These are phyloP conservation scores for Vanrija humicola DNA, from an alignment of 1,284 basidiomycete species.

Conservation along the genomic window DNA sequence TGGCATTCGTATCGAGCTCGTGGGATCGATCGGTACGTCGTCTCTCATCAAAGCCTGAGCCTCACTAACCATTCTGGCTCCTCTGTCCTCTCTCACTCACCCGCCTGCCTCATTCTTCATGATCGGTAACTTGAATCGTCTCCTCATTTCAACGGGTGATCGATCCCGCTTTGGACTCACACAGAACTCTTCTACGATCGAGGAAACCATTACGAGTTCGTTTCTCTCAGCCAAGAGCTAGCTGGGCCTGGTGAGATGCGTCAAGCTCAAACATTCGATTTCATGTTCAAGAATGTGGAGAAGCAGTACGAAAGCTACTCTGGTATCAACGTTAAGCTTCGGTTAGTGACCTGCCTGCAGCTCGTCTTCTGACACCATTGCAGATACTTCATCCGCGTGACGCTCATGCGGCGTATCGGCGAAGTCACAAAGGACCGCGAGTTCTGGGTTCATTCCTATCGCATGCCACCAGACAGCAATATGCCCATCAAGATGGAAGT, in stretches of 20 bases:
- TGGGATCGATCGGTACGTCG: slow-evolving; percentile 83
- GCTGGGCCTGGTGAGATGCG: slow-evolving; percentile 92
- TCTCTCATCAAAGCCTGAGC: not conserved
- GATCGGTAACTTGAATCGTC: too few relatives aligned
- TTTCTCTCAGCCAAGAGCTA: slow-evolving; percentile 90
- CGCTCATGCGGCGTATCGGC: slow-evolving; percentile 83
- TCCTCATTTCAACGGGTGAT: not conserved
- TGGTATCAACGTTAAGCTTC: slow-evolving; percentile 95
- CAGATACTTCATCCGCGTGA: slow-evolving; percentile 91
- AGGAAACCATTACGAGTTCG: slow-evolving; percentile 96
- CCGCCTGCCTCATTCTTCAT: not conserved
- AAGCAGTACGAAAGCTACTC: slow-evolving; percentile 98
- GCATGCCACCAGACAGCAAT: slow-evolving; percentile 96
- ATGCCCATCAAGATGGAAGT: slow-evolving; percentile 99
- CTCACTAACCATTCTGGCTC: not conserved
- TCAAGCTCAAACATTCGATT: slow-evolving; percentile 90
- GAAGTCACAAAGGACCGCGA: slow-evolving; percentile 91
- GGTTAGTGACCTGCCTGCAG: slow-evolving; percentile 55
- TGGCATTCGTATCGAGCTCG: slow-evolving; percentile 96
- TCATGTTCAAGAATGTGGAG: slow-evolving; percentile 98
- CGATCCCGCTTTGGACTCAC: not conserved
- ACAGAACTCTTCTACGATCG: slow-evolving; percentile 79
- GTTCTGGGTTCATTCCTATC: slow-evolving; percentile 96
- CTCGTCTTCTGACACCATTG: not conserved
- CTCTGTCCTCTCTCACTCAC: not conserved